phyloP scores from a whole-genome alignment of 805 yeast species.

The Candida yuanshanica region DNA sequence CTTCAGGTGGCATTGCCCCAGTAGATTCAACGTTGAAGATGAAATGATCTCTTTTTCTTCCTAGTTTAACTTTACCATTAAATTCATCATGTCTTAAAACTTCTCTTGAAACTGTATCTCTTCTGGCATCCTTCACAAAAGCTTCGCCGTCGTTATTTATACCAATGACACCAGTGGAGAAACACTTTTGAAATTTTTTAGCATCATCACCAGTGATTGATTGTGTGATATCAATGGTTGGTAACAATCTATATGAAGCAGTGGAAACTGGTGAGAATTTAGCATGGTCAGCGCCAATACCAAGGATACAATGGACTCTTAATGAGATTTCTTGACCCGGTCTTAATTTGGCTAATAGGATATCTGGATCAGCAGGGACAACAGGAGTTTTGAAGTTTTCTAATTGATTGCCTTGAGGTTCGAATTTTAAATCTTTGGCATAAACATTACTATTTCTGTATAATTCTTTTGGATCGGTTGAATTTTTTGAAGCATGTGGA shows the following conservation, averaged over 20 bases:
- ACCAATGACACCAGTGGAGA: constrained; percentile 89
- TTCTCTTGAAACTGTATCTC: constrained; percentile 95
- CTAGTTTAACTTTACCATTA: constrained; percentile 81
- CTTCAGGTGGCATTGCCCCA: constrained; percentile 97
- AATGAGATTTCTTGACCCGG: constrained; percentile 96
- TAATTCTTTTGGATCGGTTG: constrained; percentile 76
- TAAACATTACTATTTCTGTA: constrained; percentile 84
- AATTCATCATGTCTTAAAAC: constrained; percentile 92
- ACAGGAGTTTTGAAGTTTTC: constrained; percentile 69
- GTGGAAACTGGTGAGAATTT: constrained; percentile 97
- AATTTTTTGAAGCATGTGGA: constrained; percentile 71
- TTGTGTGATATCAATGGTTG: constrained; percentile 69
- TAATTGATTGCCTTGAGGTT: constrained; percentile 84
- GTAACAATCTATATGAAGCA: constrained; percentile 90
- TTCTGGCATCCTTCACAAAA: constrained; percentile 80
- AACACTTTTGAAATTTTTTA: constrained; percentile 75
- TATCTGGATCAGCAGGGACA: constrained; percentile 80
- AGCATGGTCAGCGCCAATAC: constrained; percentile 93
- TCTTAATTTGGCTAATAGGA: constrained; percentile 83
- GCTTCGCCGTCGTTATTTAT: constrained; percentile 66
- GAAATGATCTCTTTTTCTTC: constrained; percentile 88
- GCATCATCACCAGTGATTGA: constrained; percentile 80
- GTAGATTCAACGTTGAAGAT: constrained; percentile 92
- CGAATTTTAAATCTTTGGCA: constrained; percentile 83
- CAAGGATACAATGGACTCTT: constrained; percentile 85